Evolutionary conservation across 2,329 filamentous ascomycete species (phyloP), one percentile per base, ranked within the genome.

Genomic region (Colletotrichum incanum): DNA sequence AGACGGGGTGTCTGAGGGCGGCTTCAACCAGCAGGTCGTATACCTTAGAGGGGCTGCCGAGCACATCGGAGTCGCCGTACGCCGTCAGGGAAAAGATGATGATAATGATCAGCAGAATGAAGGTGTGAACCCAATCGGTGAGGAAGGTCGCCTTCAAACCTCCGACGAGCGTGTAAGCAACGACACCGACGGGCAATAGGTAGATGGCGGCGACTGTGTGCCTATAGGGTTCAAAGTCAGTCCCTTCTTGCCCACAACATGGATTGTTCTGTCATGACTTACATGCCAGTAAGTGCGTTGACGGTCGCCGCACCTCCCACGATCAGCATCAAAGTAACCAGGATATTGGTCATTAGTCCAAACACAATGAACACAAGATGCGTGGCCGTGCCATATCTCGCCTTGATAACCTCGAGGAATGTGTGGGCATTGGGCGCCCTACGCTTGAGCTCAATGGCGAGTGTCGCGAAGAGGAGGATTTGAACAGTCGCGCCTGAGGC

Each of bases 391-490:
- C 93, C 93, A 80, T 95, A 95, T 75, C 93, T 88, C 49, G 93
- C 93, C 69, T 88, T 88, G 77, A 95, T 93, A 65, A 93, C 92
- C 84, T 95, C 93, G 26, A 94, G 88, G 80, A 93, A 93, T 1
- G 87, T 89, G 78, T 95, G 93, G 2, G 93, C 93, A 79, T 95
- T 94, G 0, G 93, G 93, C 1, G 93, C 93, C 72, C 92, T 90
- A 74, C 93, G 86, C 83, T 96, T 96, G 59, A 95, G 83, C 82
- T 96, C 93, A 76, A 96, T 96, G 31, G 93, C 93, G 43, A 96
- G 86, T 0, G 93, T 95, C n/a, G 93, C 93, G 78, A 96, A 96
- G 6, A 96, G 86, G 47, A 96, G 86, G 75, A 96, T 94, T 78
- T 94, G 93, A n/a, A 94, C 92, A 0, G 91, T 93, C 23, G 93